These are phyloP conservation scores for Termitomyces sp. DNA, from an alignment of 768 basidiomycete species.

Conservation along the genomic window DNA sequence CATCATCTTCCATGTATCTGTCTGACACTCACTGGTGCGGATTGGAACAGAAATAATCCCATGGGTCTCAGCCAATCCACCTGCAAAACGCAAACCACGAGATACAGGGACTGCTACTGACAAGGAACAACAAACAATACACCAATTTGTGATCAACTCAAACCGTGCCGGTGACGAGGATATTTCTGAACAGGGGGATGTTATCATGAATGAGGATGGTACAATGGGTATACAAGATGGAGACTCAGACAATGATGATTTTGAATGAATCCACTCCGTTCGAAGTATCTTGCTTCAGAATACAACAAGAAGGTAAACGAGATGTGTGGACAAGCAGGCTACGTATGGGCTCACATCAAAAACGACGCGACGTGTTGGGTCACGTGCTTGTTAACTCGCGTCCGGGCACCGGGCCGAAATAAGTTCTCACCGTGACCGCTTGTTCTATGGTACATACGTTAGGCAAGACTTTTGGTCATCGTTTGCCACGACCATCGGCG, in stretches of 20 bases:
- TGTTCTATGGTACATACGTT: background rate
- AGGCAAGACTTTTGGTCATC: conserved; percentile 1
- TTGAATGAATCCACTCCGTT: conserved; percentile 6
- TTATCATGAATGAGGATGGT: conserved; percentile 59
- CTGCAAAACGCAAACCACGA: conserved; percentile 41
- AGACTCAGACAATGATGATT: conserved; percentile 18
- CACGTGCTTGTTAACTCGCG: background rate
- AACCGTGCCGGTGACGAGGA: conserved; percentile 17
- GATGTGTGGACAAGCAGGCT: background rate
- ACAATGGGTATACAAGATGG: conserved; percentile 45
- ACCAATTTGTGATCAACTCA: conserved; percentile 41
- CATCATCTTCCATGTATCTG: background rate
- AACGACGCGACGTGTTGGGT: background rate
- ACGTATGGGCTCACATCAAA: too few relatives aligned
- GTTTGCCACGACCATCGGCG: background rate
- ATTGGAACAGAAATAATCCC: conserved; percentile 51
- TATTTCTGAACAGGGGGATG: conserved; percentile 23
- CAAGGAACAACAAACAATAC: conserved; percentile 35
- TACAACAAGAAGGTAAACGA: background rate
- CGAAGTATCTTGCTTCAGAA: background rate
- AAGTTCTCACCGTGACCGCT: too few relatives aligned
- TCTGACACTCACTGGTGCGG: background rate
- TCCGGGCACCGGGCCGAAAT: background rate
- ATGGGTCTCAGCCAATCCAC: conserved; percentile 42
- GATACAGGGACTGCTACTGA: conserved; percentile 16